Conservation (phyloP, 2,329 filamentous ascomycete species). For the Colletotrichum sp. region DNA sequence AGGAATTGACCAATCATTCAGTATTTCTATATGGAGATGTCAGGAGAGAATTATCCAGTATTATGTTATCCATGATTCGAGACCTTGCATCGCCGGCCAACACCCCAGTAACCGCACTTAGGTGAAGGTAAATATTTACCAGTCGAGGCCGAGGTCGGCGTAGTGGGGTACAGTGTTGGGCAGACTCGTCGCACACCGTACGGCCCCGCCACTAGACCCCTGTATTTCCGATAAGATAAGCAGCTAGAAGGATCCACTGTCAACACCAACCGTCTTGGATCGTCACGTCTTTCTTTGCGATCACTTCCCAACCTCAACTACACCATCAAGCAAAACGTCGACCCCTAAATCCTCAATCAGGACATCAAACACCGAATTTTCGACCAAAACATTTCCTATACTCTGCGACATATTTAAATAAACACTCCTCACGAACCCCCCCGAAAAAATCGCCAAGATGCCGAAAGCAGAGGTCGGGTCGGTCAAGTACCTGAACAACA, state of each 20-base stretch:
- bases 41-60: neutral
- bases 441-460: constrained; percentile 62
- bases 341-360: neutral
- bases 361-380: neutral
- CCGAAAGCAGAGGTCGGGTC: constrained; percentile 90
- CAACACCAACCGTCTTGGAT: neutral
- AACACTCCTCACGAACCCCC: neutral
- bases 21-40: neutral
- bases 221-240: constrained; percentile 14
- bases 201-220: neutral
- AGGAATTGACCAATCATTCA: neutral
- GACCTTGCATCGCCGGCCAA: neutral
- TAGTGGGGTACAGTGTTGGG: constrained; percentile 6
- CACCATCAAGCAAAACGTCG: neutral
- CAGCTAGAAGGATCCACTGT: neutral
- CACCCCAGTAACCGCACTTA: neutral
- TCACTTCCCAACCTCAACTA: neutral
- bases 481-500: constrained; percentile 89
- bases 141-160: constrained; percentile 10
- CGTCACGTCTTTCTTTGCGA: neutral
- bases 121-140: constrained; percentile 7
- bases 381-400: neutral
- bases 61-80: neutral
- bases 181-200: neutral
- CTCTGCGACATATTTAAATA: neutral